Base-by-base conservation (phyloP, 2,329 filamentous ascomycete genomes). In the Ophiocordyceps polyrhachis-furcata region DNA sequence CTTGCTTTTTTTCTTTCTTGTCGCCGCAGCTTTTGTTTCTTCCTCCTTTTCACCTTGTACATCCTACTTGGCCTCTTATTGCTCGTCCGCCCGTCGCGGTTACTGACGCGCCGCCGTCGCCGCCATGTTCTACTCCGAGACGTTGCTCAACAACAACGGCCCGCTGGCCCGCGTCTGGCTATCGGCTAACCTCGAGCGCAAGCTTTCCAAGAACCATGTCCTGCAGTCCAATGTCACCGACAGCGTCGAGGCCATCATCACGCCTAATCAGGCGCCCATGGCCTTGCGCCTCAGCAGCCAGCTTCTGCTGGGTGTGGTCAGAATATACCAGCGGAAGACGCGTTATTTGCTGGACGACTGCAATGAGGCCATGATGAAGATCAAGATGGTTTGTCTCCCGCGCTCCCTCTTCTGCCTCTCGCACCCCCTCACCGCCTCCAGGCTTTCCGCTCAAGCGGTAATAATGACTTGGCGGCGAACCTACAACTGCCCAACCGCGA, bases 161-260 rank as follows among this genome's bases (percentile, higher is more conserved):
- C 89, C 91, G 58, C 68, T 98, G 71, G 91, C 91, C 66, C 85
- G 87, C 59, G 88, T 96, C 67, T 98, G 91, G 91, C 76, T 96
- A 49, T 94, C 91, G 29, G 87, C 91, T 68, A 98, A 96, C 65
- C 73, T 96, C 51, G 91, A 96, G 74, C 87, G 89, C 71, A 98
- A 96, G 69, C 79, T 98, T 48, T 93, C 88, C 54, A 98, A 98
- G 67, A 87, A 86, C 50, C 87, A 95, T 57, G 91, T 96, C 53
- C 63, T 98, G 51, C 86, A 94, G 60, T 89, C 88, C 48, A 93
- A 94, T 66, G 83, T 98, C 54, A 83, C 89, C 56, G 85, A 87
- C 66, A 94, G 88, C 63, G 88, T 98, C 51, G 83, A 86, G 62
- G 86, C 87, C 53, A 98, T 98, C 62, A 91, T 96, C 52, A 85